A percentile compares a stretch with the other conserved stretches of the same genome.
These are phyloP conservation scores for Pythium rhizo-oryzae DNA, from an alignment of 352 stramenopile species.

Conservation along the genomic window DNA sequence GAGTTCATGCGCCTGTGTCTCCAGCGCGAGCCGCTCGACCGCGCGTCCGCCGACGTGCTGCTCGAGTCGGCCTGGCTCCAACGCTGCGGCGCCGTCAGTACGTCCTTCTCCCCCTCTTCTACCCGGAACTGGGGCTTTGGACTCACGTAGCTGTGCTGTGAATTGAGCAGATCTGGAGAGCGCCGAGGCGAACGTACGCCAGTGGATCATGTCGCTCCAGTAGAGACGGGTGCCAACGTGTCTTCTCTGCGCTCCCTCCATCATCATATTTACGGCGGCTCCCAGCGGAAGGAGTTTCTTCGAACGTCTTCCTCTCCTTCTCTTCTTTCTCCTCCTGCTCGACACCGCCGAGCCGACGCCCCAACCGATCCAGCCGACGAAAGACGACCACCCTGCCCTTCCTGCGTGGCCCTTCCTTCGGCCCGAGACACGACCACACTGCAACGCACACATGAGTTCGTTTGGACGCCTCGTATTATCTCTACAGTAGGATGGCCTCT, in stretches of 20 bases:
- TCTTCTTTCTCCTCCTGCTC: background rate
- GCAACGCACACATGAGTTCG: background rate
- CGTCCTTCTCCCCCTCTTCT: slow-evolving; percentile 20
- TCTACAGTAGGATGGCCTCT: background rate
- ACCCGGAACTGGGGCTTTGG: background rate
- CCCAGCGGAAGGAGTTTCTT: slow-evolving; percentile 23
- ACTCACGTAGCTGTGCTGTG: no score
- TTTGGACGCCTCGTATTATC: background rate
- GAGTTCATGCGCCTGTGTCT: slow-evolving; percentile 70
- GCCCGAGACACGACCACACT: background rate
- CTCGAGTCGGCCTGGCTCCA: slow-evolving; percentile 77
- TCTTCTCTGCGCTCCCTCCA: background rate
- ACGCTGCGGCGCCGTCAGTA: slow-evolving; percentile 67
- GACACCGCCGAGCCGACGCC: no score
- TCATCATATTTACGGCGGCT: slow-evolving; percentile 23
- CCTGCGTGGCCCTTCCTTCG: no score
- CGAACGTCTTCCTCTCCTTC: background rate
- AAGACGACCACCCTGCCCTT: background rate
- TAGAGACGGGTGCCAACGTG: slow-evolving; percentile 24
- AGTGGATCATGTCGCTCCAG: slow-evolving; percentile 78
- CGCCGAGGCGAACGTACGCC: slow-evolving; percentile 53
- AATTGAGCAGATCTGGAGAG: slow-evolving; percentile 32
- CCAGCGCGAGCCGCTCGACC: slow-evolving; percentile 66
- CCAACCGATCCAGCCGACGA: background rate
- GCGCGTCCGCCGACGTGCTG: slow-evolving; percentile 58